A percentile compares a stretch with the other conserved stretches of the same genome.
phyloP scores from a whole-genome alignment of 768 basidiomycete genomes.

The Postia placenta region DNA sequence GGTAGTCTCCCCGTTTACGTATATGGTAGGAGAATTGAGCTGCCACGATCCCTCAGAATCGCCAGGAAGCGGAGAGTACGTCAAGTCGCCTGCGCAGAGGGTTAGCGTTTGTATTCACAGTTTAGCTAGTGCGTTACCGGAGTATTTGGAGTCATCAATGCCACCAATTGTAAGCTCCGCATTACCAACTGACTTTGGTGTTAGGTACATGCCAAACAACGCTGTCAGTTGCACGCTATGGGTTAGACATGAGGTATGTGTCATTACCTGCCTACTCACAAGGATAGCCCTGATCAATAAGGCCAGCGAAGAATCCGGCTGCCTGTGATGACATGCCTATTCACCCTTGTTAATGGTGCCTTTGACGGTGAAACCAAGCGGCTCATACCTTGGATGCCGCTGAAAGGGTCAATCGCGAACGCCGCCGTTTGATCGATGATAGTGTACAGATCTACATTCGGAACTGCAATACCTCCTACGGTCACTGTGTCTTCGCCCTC shows the following conservation, averaged over 20 bases:
- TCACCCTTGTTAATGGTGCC: background rate
- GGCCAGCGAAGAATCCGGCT: constrained; percentile 42
- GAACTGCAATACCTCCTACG: constrained; percentile 38
- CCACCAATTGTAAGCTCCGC: constrained; percentile 52
- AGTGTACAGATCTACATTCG: constrained; percentile 36
- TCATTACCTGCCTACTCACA: too few relatives aligned
- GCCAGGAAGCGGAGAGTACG: constrained; percentile 35
- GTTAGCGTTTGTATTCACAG: background rate
- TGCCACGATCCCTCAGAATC: constrained; percentile 35
- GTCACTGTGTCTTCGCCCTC: constrained; percentile 43
- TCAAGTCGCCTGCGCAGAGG: constrained; percentile 30
- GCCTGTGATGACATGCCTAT: constrained; percentile 46
- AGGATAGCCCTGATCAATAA: constrained; percentile 43
- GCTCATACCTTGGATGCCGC: constrained; percentile 42
- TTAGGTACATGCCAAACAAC: constrained; percentile 33
- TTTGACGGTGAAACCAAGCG: background rate
- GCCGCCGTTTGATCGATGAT: constrained; percentile 48
- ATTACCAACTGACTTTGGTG: constrained; percentile 33
- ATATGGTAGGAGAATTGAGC: constrained; percentile 38
- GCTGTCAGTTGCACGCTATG: constrained; percentile 18
- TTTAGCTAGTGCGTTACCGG: too few relatives aligned
- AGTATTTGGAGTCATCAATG: constrained; percentile 45
- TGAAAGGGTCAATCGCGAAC: constrained; percentile 50
- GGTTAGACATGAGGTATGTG: background rate
- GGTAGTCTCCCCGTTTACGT: constrained; percentile 48